phyloP scores from a whole-genome alignment of 2,329 filamentous ascomycete genomes.

The Passalora sequoiae region DNA sequence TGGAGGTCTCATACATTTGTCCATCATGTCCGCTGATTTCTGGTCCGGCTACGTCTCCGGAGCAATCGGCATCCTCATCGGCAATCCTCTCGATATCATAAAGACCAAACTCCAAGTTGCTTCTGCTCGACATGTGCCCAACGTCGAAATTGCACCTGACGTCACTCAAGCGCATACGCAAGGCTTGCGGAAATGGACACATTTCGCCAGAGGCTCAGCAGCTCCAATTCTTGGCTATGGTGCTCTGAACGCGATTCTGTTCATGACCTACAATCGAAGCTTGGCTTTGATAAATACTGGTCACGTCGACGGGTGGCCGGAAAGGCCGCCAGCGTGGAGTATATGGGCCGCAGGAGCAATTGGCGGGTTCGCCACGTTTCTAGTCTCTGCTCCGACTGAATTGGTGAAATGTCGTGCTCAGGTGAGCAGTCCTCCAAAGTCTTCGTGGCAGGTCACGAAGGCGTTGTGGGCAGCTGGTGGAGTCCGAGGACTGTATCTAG shows the following conservation, averaged over 20 bases:
- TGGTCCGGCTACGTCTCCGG: slow-evolving; percentile 90
- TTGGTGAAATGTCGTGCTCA: slow-evolving; percentile 86
- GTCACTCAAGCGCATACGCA: slow-evolving; percentile 7
- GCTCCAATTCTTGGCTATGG: slow-evolving; percentile 87
- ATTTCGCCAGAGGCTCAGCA: slow-evolving; percentile 55
- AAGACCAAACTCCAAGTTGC: slow-evolving; percentile 77
- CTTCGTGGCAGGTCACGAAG: slow-evolving; percentile 27
- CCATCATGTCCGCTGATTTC: slow-evolving; percentile 78
- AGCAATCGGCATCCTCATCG: slow-evolving; percentile 77
- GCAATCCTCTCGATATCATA: slow-evolving; percentile 67
- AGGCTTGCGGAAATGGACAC: neutral
- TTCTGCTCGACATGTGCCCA: slow-evolving; percentile 13
- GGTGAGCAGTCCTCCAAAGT: slow-evolving; percentile 42
- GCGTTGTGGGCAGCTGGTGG: slow-evolving; percentile 39
- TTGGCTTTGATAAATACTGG: slow-evolving; percentile 54
- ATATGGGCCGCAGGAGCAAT: slow-evolving; percentile 66
- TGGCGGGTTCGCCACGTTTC: slow-evolving; percentile 79
- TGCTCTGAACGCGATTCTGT: slow-evolving; percentile 72
- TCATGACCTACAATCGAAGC: slow-evolving; percentile 85
- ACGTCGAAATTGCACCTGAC: neutral
- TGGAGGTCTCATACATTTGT: neutral
- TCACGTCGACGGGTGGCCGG: slow-evolving; percentile 5
- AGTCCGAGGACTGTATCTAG: slow-evolving; percentile 69
- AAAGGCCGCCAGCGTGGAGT: slow-evolving; percentile 21
- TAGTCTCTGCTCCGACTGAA: slow-evolving; percentile 83